Conservation (phyloP, 1,284 basidiomycete genomes). For the Gomphus bonarii region DNA sequence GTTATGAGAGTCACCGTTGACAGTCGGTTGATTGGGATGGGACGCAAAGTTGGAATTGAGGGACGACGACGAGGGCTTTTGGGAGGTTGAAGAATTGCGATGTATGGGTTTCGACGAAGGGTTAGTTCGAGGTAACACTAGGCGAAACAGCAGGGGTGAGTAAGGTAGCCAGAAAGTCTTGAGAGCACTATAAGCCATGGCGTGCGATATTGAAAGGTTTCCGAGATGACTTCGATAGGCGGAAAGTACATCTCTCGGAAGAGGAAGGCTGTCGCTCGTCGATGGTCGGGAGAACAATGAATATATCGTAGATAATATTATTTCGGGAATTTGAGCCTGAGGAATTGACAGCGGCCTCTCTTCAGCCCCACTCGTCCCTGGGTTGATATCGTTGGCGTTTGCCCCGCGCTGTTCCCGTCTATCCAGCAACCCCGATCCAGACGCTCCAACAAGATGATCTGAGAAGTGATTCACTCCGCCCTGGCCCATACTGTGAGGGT, state of each 20-base stretch:
- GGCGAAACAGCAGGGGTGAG: slow-evolving; percentile 60
- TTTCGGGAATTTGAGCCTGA: slow-evolving; percentile 1
- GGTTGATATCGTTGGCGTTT: background rate
- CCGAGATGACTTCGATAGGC: slow-evolving; percentile 4
- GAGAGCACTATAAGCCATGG: slow-evolving; percentile 53
- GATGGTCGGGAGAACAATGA: slow-evolving; percentile 5
- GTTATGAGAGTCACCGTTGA: slow-evolving; percentile 5
- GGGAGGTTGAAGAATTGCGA: background rate
- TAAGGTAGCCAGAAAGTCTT: slow-evolving; percentile 73
- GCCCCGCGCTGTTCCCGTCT: background rate
- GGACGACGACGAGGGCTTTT: slow-evolving; percentile 28
- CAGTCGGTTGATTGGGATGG: background rate
- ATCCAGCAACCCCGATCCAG: background rate
- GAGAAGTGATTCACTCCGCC: background rate
- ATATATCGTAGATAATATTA: slow-evolving; percentile 5
- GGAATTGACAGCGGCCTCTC: background rate
- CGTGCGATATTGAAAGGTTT: slow-evolving; percentile 5
- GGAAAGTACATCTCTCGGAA: slow-evolving; percentile 7
- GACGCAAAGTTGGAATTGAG: background rate
- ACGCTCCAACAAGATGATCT: background rate
- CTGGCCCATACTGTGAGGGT: background rate
- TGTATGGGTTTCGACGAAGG: slow-evolving; percentile 41
- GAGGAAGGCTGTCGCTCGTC: background rate
- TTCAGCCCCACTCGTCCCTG: background rate
- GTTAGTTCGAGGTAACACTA: slow-evolving; percentile 36